Base-by-base conservation (phyloP, 192 early-diverging fungal species). In the Coemansia sp. region DNA sequence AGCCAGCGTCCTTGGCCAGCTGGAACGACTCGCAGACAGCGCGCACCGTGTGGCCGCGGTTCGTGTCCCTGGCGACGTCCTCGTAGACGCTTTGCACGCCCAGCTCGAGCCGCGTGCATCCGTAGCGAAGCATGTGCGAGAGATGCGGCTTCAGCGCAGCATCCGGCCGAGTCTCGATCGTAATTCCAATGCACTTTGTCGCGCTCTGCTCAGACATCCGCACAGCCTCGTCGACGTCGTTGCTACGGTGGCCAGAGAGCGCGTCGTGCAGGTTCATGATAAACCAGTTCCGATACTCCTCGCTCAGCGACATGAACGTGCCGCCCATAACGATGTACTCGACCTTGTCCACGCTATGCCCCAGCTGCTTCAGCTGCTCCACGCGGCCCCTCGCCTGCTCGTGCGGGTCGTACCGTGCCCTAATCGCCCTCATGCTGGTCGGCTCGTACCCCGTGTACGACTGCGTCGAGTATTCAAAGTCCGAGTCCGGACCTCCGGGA, bases 391-490 rank as follows among this genome's bases (percentile, higher is more conserved):
- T 83, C 18, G 97, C 88, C 79, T 99, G 98, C 77, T 99, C 98
- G 65, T 90, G 95, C 8, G 98, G 98, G 78, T 98, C 91, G 73
- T 99, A 99, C 31, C 98, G 88, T n/a, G 98, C 94, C 16, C 98
- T 87, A 64, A 99, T 99, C 5, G 98, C 98, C 39, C 98, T 91
- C 98, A 99, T 99, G 63, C 90, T 93, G 3, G 98, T 99, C 5
- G 98, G 98, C 76, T 99, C 98, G 81, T 98, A 99, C 36, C 98
- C 98, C 27, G 98, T 99, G 69, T 99, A 99, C n/a, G 97, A 98
- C 80, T 99, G 98, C 53, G 98, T 99, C 50, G 95, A 97, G 83
- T 99, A 99, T 84, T 99, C 98, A 77, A 99, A 99, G 78, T 99
- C 98, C 7, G 95, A 97, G 76, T 99, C 98, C 3, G 98, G 98